Base-by-base conservation (phyloP, 2,329 filamentous ascomycete genomes). In the Fusarium graminum region DNA sequence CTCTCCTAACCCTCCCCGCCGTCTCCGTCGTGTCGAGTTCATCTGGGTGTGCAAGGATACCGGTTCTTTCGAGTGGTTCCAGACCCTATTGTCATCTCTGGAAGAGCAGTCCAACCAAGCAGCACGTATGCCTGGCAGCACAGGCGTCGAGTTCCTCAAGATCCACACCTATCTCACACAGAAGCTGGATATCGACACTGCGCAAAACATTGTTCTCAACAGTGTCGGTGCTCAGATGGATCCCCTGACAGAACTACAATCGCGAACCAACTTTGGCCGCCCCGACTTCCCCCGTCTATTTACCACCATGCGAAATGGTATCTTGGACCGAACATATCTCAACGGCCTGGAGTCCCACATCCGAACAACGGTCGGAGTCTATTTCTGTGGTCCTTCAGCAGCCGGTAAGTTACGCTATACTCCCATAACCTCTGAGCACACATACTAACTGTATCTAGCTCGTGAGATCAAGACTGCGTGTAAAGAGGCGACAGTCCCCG, bases 31-130 rank as follows among this genome's bases (percentile, higher is more conserved):
- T 77, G 94, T 99, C 30, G 95, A 99, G 78, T 99, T 99, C 80
- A 96, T 99, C 82, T 99, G 95, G 95, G 90, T 98, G 50, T 97
- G 94, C 86, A 95, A 92, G 78, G 94, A 97, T 75, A 97, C 94
- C 0, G 91, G 88, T 32, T 97, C 94, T 0, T 99, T 99, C 74
- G 95, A 98, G 80, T 99, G 95, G 95, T 98, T 99, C 84, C 95
- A 99, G 77, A 93, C 92, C 2, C 88, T 99, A 1, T 86, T 99
- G 16, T 92, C 92, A 1, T 96, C 92, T 0, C 90, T 99, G 22
- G 95, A 99, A 79, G 85, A 89, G 34, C 95, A 99, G 76, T 94
- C 91, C 47, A 85, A 87, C 59, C 86, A 89, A 72, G 88, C 88
- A 6, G 88, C 90, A 40, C 87, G 86, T 51, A 83, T 90, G 41